Evolutionary conservation across 1,284 basidiomycete genomes (phyloP).

Genomic region (Pseudozyma sp.): DNA sequence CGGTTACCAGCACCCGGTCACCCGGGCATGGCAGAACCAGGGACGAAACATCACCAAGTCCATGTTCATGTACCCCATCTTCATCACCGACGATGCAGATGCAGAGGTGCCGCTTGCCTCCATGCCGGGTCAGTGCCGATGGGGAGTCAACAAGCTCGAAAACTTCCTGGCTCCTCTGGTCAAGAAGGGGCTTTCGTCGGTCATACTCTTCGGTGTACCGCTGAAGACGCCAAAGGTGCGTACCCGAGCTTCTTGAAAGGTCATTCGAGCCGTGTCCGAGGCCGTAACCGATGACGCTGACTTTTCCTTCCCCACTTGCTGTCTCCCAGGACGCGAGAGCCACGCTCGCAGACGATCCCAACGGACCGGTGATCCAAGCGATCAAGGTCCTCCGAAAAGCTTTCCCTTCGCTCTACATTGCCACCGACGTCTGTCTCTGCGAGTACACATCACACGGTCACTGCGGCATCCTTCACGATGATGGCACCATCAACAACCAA

Average conservation of each 20-base stretch:
- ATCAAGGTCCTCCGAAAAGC: slow-evolving; percentile 80
- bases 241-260: slow-evolving; percentile 14
- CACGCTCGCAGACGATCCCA: slow-evolving; percentile 86
- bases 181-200: slow-evolving; percentile 86
- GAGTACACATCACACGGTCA: slow-evolving; percentile 99
- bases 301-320: not conserved
- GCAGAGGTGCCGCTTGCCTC: slow-evolving; percentile 47
- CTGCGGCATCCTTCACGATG: slow-evolving; percentile 83
- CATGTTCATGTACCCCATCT: slow-evolving; percentile 68
- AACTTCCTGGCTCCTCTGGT: slow-evolving; percentile 87
- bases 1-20: slow-evolving; percentile 60
- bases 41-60: slow-evolving; percentile 54
- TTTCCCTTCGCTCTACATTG: slow-evolving; percentile 80
- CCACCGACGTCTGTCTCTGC: slow-evolving; percentile 97
- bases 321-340: slow-evolving; percentile 82
- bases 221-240: slow-evolving; percentile 82
- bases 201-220: slow-evolving; percentile 97
- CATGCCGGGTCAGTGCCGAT: slow-evolving; percentile 71
- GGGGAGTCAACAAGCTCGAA: slow-evolving; percentile 93
- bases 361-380: slow-evolving; percentile 92
- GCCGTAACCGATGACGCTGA: not conserved
- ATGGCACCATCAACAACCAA: slow-evolving; percentile 76
- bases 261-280: not conserved
- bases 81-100: slow-evolving; percentile 64
- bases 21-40: slow-evolving; percentile 62